Percentiles rank a stretch among this genome's conserved stretches.
These are phyloP conservation scores for Leishmania arabica DNA, from an alignment of 208 protist genomes.

Conservation along the genomic window DNA sequence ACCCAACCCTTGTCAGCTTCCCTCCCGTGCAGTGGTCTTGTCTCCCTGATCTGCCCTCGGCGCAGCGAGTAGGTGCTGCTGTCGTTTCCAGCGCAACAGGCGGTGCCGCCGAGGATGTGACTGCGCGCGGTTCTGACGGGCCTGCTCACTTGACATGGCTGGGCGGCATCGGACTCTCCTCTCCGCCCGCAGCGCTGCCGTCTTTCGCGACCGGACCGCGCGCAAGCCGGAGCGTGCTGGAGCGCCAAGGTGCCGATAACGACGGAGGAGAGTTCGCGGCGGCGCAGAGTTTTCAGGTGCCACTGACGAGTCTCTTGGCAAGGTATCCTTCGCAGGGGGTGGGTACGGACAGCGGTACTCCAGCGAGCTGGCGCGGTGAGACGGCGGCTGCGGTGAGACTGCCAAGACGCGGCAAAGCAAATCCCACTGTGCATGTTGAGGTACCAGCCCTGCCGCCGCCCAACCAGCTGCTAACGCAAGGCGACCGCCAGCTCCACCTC, in stretches of 20 bases:
- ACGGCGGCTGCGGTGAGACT: neutral
- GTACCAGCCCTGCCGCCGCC: neutral
- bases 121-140: neutral
- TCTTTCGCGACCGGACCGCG: constrained; percentile 1
- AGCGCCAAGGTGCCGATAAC: neutral
- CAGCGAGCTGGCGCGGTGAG: neutral
- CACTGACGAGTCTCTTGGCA: neutral
- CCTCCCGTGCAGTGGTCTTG: neutral
- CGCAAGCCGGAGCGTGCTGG: neutral
- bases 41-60: constrained; percentile 2
- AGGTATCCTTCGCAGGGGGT: neutral
- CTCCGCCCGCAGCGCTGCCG: neutral
- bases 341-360: neutral
- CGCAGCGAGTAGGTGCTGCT: neutral
- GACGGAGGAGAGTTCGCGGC: neutral
- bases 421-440: constrained; percentile 2
- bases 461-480: neutral
- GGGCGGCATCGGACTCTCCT: neutral
- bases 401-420: neutral
- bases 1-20: neutral
- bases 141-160: neutral
- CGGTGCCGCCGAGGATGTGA: neutral
- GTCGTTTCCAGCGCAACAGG: neutral
- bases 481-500: neutral
- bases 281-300: constrained; percentile 1